Conservation (phyloP, 176 grass and related monocot genomes). For the Oryza meyeriana region DNA sequence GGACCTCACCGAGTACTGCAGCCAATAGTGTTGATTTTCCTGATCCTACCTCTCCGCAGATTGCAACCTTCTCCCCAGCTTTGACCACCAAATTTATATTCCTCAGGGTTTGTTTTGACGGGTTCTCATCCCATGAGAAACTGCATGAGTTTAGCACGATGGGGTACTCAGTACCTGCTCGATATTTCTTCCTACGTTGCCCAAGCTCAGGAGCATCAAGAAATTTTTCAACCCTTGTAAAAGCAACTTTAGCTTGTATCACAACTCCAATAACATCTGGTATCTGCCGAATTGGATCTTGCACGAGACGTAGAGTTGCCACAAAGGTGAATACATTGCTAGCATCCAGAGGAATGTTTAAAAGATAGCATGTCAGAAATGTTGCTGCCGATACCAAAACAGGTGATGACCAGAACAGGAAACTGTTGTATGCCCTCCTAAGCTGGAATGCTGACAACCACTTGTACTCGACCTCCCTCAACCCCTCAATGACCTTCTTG, state of each 20-base stretch:
- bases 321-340: conserved; percentile 91
- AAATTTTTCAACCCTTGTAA: conserved; percentile 67
- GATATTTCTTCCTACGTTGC: conserved; percentile 32
- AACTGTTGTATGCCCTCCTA: conserved; percentile 76
- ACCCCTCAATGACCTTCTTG: conserved; percentile 69
- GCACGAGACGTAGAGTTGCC: conserved; percentile 77
- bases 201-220: conserved; percentile 76
- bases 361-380: conserved; percentile 76
- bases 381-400: conserved; percentile 85
- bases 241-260: conserved; percentile 92
- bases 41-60: conserved; percentile 94
- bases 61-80: conserved; percentile 74
- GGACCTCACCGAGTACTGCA: conserved; percentile 80
- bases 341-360: conserved; percentile 68
- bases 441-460: conserved; percentile 86
- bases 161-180: conserved; percentile 24
- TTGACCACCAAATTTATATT: conserved; percentile 67
- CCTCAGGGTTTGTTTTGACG: conserved; percentile 54
- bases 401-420: conserved; percentile 90
- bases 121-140: conserved; percentile 87
- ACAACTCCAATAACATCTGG: conserved; percentile 78
- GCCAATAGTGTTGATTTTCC: conserved; percentile 92
- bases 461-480: conserved; percentile 69
- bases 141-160: conserved; percentile 53
- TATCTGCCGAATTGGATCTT: conserved; percentile 76